Evolutionary conservation across 2,329 filamentous ascomycete genomes (phyloP).

Genomic region (Curvularia sp.): DNA sequence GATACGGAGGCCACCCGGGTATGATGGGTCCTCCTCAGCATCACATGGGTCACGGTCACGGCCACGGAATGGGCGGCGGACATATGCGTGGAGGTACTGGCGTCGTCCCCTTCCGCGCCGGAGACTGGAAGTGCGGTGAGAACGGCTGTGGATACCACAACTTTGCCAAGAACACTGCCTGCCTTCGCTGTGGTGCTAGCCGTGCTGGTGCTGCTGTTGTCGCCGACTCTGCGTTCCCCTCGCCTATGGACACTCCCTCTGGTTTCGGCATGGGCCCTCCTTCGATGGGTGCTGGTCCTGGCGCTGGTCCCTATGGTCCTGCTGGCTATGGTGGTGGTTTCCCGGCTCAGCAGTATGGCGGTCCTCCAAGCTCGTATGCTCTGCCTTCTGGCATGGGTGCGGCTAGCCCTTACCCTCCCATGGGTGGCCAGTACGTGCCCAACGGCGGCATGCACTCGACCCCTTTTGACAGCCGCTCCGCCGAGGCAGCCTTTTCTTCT

Average conservation of each 20-base stretch:
- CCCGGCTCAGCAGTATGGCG: constrained; percentile 81
- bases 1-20: constrained; percentile 67
- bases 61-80: constrained; percentile 56
- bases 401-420: constrained; percentile 78
- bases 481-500: constrained; percentile 92
- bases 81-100: constrained; percentile 77
- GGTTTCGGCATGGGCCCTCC: constrained; percentile 85
- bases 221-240: constrained; percentile 89
- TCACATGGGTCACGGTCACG: constrained; percentile 68
- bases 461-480: constrained; percentile 90
- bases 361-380: constrained; percentile 85
- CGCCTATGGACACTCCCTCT: constrained; percentile 84
- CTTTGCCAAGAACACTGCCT: constrained; percentile 99
- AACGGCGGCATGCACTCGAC: constrained; percentile 80
- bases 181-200: constrained; percentile 92
- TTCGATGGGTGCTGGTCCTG: constrained; percentile 79
- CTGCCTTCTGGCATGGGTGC: constrained; percentile 85
- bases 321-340: constrained; percentile 71
- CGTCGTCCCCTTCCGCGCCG: constrained; percentile 94
- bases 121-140: constrained; percentile 98
- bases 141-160: constrained; percentile 99
- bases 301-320: constrained; percentile 74
- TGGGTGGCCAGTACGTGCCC: constrained; percentile 77
- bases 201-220: constrained; percentile 93
- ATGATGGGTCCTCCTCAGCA: constrained; percentile 63